A percentile compares a stretch with the other conserved stretches of the same genome.
Conservation (phyloP, 768 basidiomycete species). For the Cystoderma amianthinum region DNA sequence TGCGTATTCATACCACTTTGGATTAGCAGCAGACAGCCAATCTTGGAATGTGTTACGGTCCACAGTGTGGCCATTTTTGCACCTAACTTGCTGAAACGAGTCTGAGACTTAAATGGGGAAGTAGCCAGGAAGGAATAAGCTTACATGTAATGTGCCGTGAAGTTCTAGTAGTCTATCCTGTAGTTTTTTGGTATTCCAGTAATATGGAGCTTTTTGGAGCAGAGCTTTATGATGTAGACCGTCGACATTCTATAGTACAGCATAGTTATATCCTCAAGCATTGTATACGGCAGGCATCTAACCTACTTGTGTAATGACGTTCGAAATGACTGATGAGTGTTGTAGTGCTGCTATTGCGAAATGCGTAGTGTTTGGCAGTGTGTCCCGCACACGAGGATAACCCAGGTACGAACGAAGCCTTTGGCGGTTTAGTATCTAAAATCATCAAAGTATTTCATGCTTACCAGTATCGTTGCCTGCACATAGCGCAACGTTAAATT, state of each 20-base stretch:
- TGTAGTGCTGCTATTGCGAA: slow-evolving; percentile 81
- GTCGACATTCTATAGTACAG: slow-evolving; percentile 66
- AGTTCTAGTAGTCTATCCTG: slow-evolving; percentile 63
- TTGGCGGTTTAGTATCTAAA: too few species aligned
- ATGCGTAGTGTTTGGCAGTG: slow-evolving; percentile 86
- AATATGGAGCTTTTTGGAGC: slow-evolving; percentile 16
- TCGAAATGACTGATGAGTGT: slow-evolving; percentile 49
- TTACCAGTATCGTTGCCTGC: slow-evolving; percentile 80
- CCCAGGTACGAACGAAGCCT: slow-evolving; percentile 76
- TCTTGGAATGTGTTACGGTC: slow-evolving; percentile 68
- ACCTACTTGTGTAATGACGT: slow-evolving; percentile 72
- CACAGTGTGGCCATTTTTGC: slow-evolving; percentile 64
- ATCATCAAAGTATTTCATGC: too few species aligned
- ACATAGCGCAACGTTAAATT: background rate
- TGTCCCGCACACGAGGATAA: slow-evolving; percentile 81
- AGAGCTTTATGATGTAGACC: slow-evolving; percentile 86
- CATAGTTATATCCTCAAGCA: background rate
- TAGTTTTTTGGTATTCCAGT: slow-evolving; percentile 29
- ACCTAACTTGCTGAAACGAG: slow-evolving; percentile 59
- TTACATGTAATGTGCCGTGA: slow-evolving; percentile 82
- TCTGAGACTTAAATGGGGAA: background rate
- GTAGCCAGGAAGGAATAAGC: slow-evolving; percentile 3
- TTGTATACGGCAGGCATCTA: background rate
- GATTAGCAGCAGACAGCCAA: slow-evolving; percentile 66
- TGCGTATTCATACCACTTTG: slow-evolving; percentile 66